Evolutionary conservation across 2,329 filamentous ascomycete species (phyloP), one percentile per base, ranked within the genome.

Genomic region (Elsinoe batatas): DNA sequence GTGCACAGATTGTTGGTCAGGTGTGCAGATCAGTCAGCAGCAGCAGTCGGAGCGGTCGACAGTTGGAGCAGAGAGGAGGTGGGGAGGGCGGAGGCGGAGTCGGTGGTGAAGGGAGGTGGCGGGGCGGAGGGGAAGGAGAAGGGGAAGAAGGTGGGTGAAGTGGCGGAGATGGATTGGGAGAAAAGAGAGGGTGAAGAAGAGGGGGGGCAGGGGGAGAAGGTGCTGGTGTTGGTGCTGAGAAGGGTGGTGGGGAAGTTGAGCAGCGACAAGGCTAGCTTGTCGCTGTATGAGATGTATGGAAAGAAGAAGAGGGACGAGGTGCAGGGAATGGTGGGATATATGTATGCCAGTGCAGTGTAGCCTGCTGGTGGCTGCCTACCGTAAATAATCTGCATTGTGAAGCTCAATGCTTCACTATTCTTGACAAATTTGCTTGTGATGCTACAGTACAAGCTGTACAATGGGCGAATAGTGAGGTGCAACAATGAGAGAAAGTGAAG

Each of bases 161-260:
- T 13, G 30, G 30, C 47, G n/a, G 36, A 42, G 33, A 8, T 35
- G 35, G 32, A 30, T 11, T 32, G 38, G 18, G 20, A 30, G 53
- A 26, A 32, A 22, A 40, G 69, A 61, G 79, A 79, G 82, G 38
- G 82, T 65, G 42, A 77, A 47, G 13, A 74, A 63, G 37, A 81
- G 69, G 57, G 69, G 61, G 55, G 67, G 60, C 79, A 79, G 58
- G 80, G 64, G 67, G 67, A 74, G 68, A 72, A 71, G 68, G 81
- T 75, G 40, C 79, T 66, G 54, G 76, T 42, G 46, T 75, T 74
- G 0, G 78, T 81, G 53, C 74, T 60, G 57, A 70, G 58, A 56
- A 76, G 67, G 47, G 74, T 70, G 49, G 78, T 44, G 20, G 40
- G 26, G 5, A 17, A 26, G 10, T 5, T 8, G 26, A n/a, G 40